These are phyloP conservation scores for Gliomastix tumulicola DNA, from an alignment of 2,329 filamentous ascomycete species.

Conservation along the genomic window DNA sequence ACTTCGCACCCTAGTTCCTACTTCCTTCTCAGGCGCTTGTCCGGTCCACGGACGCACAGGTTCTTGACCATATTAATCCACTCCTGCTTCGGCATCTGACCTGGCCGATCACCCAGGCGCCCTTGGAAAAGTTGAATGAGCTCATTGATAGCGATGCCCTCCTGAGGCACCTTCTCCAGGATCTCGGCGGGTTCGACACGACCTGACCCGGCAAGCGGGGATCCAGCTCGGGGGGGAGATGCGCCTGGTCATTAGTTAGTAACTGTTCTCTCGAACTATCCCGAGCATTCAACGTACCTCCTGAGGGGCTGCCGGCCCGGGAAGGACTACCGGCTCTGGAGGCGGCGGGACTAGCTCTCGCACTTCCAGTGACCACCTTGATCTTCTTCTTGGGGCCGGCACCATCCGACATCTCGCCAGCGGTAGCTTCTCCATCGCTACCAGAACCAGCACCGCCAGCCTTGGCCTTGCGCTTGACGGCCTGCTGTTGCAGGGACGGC, in stretches of 20 bases:
- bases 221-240: constrained; percentile 38
- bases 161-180: constrained; percentile 42
- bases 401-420: constrained; percentile 58
- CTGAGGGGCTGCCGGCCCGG: background rate
- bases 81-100: constrained; percentile 43
- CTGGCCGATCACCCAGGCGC: constrained; percentile 43
- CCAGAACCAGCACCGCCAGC: constrained; percentile 47
- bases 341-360: constrained; percentile 45
- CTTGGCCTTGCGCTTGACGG: constrained; percentile 15
- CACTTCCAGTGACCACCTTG: constrained; percentile 43
- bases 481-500: constrained; percentile 33
- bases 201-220: no score
- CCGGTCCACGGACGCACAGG: constrained; percentile 42
- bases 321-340: constrained; percentile 24
- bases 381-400: constrained; percentile 43
- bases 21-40: constrained; percentile 43
- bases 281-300: no score
- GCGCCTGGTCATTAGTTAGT: no score
- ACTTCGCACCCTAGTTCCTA: no score
- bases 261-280: no score
- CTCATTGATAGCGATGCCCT: constrained; percentile 47
- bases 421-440: constrained; percentile 68
- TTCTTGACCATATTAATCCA: constrained; percentile 55
- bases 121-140: constrained; percentile 47
- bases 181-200: constrained; percentile 45